phyloP scores from a whole-genome alignment of 2,329 filamentous ascomycete genomes.

The Lachnellula willkommii region DNA sequence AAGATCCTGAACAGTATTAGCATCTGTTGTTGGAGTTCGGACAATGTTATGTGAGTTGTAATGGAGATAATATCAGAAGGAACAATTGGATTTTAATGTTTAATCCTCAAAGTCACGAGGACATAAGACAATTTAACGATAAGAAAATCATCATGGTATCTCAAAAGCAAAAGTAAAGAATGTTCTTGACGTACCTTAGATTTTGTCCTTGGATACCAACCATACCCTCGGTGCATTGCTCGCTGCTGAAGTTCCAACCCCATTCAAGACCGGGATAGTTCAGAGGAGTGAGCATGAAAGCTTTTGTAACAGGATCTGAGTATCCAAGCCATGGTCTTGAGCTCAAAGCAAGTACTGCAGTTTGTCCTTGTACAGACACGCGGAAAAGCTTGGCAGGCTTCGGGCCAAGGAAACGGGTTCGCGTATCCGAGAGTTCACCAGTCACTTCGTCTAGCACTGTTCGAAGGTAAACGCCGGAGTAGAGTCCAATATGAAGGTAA shows the following conservation, averaged over 20 bases:
- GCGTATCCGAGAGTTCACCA: constrained; percentile 89
- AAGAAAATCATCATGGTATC: constrained; percentile 40
- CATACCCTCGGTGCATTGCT: constrained; percentile 89
- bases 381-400: constrained; percentile 86
- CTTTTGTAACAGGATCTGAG: constrained; percentile 77
- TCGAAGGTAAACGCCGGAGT: constrained; percentile 91
- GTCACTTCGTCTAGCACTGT: constrained; percentile 94
- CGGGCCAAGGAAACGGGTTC: constrained; percentile 88
- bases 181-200: constrained; percentile 60
- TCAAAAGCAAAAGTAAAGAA: constrained; percentile 16
- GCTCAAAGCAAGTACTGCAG: constrained; percentile 82
- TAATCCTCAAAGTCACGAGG: constrained; percentile 41
- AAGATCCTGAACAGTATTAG: constrained; percentile 66
- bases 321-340: constrained; percentile 96
- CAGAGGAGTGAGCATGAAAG: constrained; percentile 87
- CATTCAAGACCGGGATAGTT: constrained; percentile 86
- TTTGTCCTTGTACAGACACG: constrained; percentile 79
- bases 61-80: constrained; percentile 67
- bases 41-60: constrained; percentile 19
- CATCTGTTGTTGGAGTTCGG: constrained; percentile 15
- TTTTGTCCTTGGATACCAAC: constrained; percentile 89
- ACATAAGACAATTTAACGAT: constrained; percentile 35
- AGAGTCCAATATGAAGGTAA: constrained; percentile 91
- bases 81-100: constrained; percentile 84
- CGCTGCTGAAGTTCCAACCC: constrained; percentile 94